These are phyloP conservation scores for Papiliotrema fonsecae DNA, from an alignment of 1,284 basidiomycete genomes.

Conservation along the genomic window DNA sequence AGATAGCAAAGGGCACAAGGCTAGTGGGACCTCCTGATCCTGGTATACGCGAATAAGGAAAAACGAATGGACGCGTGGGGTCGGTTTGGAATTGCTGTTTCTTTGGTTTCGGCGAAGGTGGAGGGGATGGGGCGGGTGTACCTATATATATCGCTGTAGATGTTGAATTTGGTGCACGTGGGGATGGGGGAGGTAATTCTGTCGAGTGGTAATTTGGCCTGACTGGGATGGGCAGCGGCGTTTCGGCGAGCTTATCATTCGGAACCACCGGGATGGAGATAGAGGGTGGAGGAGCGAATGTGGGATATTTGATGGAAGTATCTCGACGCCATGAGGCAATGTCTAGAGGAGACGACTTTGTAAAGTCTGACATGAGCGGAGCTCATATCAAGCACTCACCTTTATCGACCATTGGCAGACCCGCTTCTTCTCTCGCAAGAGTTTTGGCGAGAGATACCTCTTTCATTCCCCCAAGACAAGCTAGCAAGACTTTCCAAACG, in stretches of 20 bases:
- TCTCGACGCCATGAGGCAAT: conserved; percentile 81
- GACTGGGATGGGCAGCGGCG: conserved; percentile 86
- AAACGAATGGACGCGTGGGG: conserved; percentile 87
- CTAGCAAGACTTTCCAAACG: conserved; percentile 90
- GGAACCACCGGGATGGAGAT: conserved; percentile 33
- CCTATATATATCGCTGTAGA: conserved; percentile 53
- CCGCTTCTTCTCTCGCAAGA: conserved; percentile 75
- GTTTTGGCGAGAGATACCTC: conserved; percentile 80
- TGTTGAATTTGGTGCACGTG: conserved; percentile 21
- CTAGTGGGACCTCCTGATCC: conserved; percentile 31
- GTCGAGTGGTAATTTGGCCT: conserved; percentile 75
- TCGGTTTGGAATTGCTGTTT: conserved; percentile 99
- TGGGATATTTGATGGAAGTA: conserved; percentile 88
- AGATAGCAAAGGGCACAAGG: conserved; percentile 87
- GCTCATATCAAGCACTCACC: conserved; percentile 39
- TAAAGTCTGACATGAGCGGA: conserved; percentile 49
- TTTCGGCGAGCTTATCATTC: conserved; percentile 69
- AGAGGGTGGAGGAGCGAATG: conserved; percentile 63
- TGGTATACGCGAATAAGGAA: conserved; percentile 74
- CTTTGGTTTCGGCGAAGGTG: conserved; percentile 81
- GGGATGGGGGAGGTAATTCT: conserved; percentile 29
- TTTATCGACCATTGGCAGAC: conserved; percentile 60
- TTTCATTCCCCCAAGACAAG: conserved; percentile 85
- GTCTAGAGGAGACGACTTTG: conserved; percentile 84
- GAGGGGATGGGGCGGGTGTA: conserved; percentile 85